Percentiles rank a stretch among this genome's conserved stretches.
phyloP scores from a whole-genome alignment of 2,329 filamentous ascomycete species.

The Colletotrichum ledebouriae region DNA sequence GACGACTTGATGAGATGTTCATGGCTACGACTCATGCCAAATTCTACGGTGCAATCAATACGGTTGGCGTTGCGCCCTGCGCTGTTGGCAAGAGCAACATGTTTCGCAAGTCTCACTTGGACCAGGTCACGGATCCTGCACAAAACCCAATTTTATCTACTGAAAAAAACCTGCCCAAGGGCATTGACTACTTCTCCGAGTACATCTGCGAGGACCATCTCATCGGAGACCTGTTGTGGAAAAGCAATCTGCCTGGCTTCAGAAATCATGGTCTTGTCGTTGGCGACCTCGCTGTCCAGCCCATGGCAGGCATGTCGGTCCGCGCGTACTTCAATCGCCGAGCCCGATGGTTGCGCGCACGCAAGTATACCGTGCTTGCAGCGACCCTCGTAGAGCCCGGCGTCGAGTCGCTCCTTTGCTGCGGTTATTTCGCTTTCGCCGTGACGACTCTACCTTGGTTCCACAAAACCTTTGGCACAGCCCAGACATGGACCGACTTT shows the following conservation, averaged over 20 bases:
- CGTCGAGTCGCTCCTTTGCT: slow-evolving; percentile 89
- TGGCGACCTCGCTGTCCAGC: slow-evolving; percentile 91
- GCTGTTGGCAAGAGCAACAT: slow-evolving; percentile 98
- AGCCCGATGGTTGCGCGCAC: slow-evolving; percentile 89
- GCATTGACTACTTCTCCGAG: slow-evolving; percentile 92
- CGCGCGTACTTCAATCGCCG: slow-evolving; percentile 82
- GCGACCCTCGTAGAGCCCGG: slow-evolving; percentile 95
- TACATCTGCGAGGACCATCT: slow-evolving; percentile 99
- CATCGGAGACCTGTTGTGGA: slow-evolving; percentile 93
- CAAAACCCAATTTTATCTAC: slow-evolving; percentile 59
- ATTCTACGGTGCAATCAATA: slow-evolving; percentile 98
- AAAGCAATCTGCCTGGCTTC: slow-evolving; percentile 72
- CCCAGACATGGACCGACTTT: slow-evolving; percentile 78
- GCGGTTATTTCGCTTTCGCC: slow-evolving; percentile 82
- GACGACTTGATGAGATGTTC: slow-evolving; percentile 92
- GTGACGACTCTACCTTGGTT: slow-evolving; percentile 80
- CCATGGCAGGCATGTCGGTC: slow-evolving; percentile 85
- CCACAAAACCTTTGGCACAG: slow-evolving; percentile 62
- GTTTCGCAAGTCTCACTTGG: slow-evolving; percentile 93
- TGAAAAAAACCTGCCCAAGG: slow-evolving; percentile 64
- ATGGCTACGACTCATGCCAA: slow-evolving; percentile 95
- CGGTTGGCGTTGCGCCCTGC: slow-evolving; percentile 89
- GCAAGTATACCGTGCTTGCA: slow-evolving; percentile 91
- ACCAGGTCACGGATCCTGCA: slow-evolving; percentile 73
- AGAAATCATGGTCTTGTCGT: slow-evolving; percentile 86